Conservation (phyloP, 495 filamentous ascomycete species). For the Zalerion maritima region DNA sequence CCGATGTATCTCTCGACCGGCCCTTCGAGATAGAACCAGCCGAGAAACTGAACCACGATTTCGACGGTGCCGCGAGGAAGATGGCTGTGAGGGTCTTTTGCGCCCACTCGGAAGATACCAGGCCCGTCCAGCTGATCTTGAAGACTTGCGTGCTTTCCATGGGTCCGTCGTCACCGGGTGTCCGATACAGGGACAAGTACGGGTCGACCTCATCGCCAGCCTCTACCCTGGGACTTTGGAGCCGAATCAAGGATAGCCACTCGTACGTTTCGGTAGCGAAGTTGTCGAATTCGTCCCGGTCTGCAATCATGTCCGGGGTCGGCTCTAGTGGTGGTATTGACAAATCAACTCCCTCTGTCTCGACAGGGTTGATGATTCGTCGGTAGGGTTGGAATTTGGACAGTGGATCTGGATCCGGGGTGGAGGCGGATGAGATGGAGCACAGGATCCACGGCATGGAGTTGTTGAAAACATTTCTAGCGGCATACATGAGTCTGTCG, state of each 20-base stretch:
- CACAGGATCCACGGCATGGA: slow-evolving; percentile 72
- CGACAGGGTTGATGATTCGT: slow-evolving; percentile 20
- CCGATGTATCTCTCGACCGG: slow-evolving; percentile 23
- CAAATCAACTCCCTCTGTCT: slow-evolving; percentile 19
- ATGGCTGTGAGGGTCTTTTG: slow-evolving; percentile 24
- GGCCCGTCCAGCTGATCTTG: slow-evolving; percentile 40
- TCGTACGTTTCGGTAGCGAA: slow-evolving; percentile 56
- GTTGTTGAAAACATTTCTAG: slow-evolving; percentile 60
- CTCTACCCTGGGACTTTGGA: slow-evolving; percentile 57
- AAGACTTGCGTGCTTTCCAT: slow-evolving; percentile 18
- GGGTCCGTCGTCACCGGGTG: slow-evolving; percentile 31
- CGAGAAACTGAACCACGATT: slow-evolving; percentile 36
- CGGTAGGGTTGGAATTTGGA: slow-evolving; percentile 37
- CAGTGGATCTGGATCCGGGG: slow-evolving; percentile 34
- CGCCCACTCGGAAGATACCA: slow-evolving; percentile 32
- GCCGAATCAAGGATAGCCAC: slow-evolving; percentile 64
- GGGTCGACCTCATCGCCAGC: slow-evolving; percentile 59
- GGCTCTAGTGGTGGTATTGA: slow-evolving; percentile 36
- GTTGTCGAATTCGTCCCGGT: slow-evolving; percentile 38
- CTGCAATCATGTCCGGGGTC: slow-evolving; percentile 19
- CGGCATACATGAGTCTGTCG: slow-evolving; percentile 70
- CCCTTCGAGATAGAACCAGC: slow-evolving; percentile 30
- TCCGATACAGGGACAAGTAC: slow-evolving; percentile 67
- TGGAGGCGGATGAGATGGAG: slow-evolving; percentile 35
- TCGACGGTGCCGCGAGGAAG: slow-evolving; percentile 22